Percentiles rank a stretch among this genome's conserved stretches.
Conservation (phyloP, 75 land plant species). For the Sequoia sempervirens region DNA sequence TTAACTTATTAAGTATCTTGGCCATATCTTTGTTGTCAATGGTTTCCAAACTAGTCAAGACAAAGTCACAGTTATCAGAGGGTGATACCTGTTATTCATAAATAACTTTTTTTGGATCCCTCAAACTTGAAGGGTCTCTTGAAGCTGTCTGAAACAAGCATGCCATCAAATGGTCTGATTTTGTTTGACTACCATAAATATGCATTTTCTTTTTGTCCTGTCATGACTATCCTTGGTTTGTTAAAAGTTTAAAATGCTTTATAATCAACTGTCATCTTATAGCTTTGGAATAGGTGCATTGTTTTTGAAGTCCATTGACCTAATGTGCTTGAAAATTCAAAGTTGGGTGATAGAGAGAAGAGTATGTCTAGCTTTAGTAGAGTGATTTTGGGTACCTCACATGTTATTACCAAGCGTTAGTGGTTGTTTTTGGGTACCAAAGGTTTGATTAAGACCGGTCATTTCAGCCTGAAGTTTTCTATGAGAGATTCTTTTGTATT, state of each 20-base stretch:
- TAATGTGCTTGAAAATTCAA: background rate
- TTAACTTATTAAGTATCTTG: background rate
- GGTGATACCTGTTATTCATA: background rate
- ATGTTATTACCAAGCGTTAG: background rate
- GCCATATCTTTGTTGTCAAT: background rate
- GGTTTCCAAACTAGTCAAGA: background rate
- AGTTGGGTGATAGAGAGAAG: background rate
- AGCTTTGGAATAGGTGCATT: background rate
- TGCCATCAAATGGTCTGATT: background rate
- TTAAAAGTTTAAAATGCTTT: background rate
- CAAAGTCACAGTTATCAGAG: background rate
- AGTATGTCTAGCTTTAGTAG: background rate
- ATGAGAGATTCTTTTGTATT: background rate
- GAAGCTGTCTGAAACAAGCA: background rate
- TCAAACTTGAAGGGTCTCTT: background rate
- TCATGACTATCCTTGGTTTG: background rate
- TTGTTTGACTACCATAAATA: background rate
- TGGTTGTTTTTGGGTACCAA: background rate
- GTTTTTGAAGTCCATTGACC: background rate
- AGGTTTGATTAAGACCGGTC: background rate
- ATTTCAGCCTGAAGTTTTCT: background rate
- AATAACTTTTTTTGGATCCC: background rate
- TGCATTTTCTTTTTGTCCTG: background rate
- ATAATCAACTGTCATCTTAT: background rate
- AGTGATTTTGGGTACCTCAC: background rate